Base-by-base conservation (phyloP, 2,329 filamentous ascomycete species). In the Boeremia lycopersici region DNA sequence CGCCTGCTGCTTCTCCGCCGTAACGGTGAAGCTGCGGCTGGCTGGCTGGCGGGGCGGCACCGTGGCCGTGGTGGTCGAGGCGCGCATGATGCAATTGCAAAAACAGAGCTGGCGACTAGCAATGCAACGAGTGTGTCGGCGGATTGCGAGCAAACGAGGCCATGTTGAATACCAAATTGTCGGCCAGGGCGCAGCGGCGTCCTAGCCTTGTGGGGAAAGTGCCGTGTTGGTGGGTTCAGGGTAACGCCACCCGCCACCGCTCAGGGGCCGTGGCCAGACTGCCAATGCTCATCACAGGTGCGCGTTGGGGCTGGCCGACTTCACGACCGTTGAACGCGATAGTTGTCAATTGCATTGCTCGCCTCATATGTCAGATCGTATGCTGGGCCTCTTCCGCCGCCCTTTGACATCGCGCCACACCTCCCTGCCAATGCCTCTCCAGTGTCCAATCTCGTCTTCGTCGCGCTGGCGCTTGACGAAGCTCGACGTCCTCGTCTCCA, bases 31-130 rank as follows among this genome's bases (percentile, higher is more conserved):
- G 47, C 61, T 59, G 31, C 65, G 56, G 23, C 59, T 62, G 13
- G 57, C 51, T 3, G 69, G 67, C 53, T 72, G 58, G 42, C 56
- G 60, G 7, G 66, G 56, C 46, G 65, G 65, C 23, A 63, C 47
- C 6, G 71, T 74, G 33, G 71, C 69, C 23, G 71, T 74, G 62
- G 70, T 60, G 59, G 73, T 70, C 31, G 72, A 73, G n/a, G 72
- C 71, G 57, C 67, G 68, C 72, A 75, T 74, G 19, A n/a, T 66
- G 45, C 19, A 11, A 28, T 36, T 36, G 34, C 34, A 19, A 9
- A 40, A 6, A 13, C 10, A 19, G 29, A 30, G 19, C 30, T 33
- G 41, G 15, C 6, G 29, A 5, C 28, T 12, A 41, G 33, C 39
- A 31, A 39, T 34, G 5, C 11, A 48, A 15, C 12, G 17, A 33